A percentile compares a stretch with the other conserved stretches of the same genome.
Evolutionary conservation across 78 protist species (phyloP).

Genomic region (Dictyostelium firmibasis): DNA sequence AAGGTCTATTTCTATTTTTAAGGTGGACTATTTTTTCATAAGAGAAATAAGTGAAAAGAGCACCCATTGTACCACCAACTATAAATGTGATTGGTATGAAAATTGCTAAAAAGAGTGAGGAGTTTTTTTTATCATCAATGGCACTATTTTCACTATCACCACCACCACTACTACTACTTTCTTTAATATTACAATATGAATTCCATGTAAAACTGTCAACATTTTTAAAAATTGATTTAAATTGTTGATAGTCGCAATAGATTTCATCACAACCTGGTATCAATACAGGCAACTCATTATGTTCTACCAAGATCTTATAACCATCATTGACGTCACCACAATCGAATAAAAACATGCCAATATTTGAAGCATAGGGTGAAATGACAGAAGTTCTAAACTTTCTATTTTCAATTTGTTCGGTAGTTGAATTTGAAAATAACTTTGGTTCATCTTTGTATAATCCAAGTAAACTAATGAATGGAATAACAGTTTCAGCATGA

Average conservation of each 20-base stretch:
- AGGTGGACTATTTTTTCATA: background rate
- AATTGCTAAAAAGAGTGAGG: background rate
- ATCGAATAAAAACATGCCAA: constrained; percentile 43
- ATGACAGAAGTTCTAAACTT: constrained; percentile 26
- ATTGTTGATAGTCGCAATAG: constrained; percentile 36
- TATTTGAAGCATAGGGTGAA: constrained; percentile 52
- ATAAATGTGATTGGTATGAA: background rate
- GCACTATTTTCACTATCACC: background rate
- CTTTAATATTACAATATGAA: constrained; percentile 9
- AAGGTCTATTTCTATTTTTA: background rate
- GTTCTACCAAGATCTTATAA: constrained; percentile 41
- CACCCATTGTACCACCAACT: background rate
- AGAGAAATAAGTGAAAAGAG: background rate
- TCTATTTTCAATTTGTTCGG: constrained; percentile 41
- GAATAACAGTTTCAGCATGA: constrained; percentile 70
- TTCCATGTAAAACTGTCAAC: constrained; percentile 15
- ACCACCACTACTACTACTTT: background rate
- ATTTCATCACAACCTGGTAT: constrained; percentile 71
- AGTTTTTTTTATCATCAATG: background rate
- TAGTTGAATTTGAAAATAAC: constrained; percentile 13
- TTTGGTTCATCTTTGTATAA: constrained; percentile 12
- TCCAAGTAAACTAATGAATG: constrained; percentile 39
- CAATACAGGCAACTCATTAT: constrained; percentile 31
- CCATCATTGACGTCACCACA: constrained; percentile 23
- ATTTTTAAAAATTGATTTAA: background rate